A percentile compares a stretch with the other conserved stretches of the same genome.
phyloP scores from a whole-genome alignment of 495 filamentous ascomycete species.

The Talaromyces stipitatus region DNA sequence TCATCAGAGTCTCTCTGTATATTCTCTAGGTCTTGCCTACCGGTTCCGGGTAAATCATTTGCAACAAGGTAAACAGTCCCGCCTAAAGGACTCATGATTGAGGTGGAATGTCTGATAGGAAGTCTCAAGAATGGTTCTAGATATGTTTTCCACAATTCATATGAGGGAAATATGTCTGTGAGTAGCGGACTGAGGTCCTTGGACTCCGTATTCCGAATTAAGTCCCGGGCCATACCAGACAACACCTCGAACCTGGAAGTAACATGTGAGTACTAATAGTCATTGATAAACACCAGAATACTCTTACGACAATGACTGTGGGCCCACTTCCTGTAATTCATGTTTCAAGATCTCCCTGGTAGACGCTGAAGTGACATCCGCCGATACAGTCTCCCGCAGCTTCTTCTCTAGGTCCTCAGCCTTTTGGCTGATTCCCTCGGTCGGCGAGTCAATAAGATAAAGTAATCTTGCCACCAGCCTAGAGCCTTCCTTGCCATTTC shows the following conservation, averaged over 20 bases:
- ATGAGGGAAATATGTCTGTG: conserved; percentile 41
- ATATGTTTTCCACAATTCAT: conserved; percentile 40
- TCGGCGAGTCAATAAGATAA: conserved; percentile 46
- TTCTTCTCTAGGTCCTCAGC: conserved; percentile 37
- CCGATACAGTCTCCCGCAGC: conserved; percentile 30
- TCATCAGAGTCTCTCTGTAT: conserved; percentile 56
- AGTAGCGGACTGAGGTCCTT: conserved; percentile 20
- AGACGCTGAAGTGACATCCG: conserved; percentile 29
- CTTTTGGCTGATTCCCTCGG: conserved; percentile 43
- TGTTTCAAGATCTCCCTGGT: conserved; percentile 44
- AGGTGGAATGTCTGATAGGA: conserved; percentile 52
- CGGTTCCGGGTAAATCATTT: conserved; percentile 18
- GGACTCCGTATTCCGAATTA: conserved; percentile 32
- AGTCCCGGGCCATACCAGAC: conserved; percentile 41
- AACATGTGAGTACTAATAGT: conserved; percentile 11
- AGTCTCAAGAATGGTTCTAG: conserved; percentile 52
- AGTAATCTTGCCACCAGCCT: conserved; percentile 49
- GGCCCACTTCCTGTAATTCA: conserved; percentile 40
- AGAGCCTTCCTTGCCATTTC: conserved; percentile 38
- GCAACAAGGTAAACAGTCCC: conserved; percentile 63
- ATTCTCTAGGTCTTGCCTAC: conserved; percentile 16
- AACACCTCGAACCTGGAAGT: conserved; percentile 43
- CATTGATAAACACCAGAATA: background rate
- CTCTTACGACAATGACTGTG: conserved; percentile 47
- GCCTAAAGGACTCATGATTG: conserved; percentile 63